Evolutionary conservation across 805 yeast species (phyloP).

Genomic region (Kodamaea lidongshanica): DNA sequence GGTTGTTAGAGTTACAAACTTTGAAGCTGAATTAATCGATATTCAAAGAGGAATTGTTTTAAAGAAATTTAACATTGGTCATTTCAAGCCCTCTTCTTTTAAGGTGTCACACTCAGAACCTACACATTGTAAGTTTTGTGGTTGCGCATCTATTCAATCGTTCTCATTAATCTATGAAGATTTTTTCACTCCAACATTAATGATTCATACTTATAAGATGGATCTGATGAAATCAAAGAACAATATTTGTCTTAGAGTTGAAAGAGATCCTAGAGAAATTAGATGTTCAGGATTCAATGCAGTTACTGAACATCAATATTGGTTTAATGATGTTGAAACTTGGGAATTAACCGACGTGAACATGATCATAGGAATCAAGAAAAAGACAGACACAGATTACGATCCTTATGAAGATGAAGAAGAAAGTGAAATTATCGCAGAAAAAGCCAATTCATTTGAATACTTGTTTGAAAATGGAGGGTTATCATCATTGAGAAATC

Average conservation of each 20-base stretch:
- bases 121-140: conserved; percentile 85
- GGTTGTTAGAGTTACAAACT: conserved; percentile 54
- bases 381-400: conserved; percentile 22
- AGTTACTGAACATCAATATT: conserved; percentile 62
- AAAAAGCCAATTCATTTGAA: conserved; percentile 2
- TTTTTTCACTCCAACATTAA: conserved; percentile 46
- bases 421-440: conserved; percentile 1
- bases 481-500: conserved; percentile 16
- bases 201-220: conserved; percentile 67
- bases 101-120: conserved; percentile 78
- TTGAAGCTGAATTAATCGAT: conserved; percentile 63
- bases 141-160: conserved; percentile 73
- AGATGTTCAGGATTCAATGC: conserved; percentile 82
- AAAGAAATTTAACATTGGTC: conserved; percentile 54
- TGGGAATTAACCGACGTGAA: conserved; percentile 80
- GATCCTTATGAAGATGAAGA: conserved; percentile 17
- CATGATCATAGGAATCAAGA: conserved; percentile 55
- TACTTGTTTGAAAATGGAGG: conserved; percentile 11
- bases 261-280: conserved; percentile 87
- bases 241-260: conserved; percentile 79
- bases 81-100: conserved; percentile 54
- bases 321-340: conserved; percentile 60
- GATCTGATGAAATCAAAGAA: conserved; percentile 66
- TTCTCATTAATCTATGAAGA: conserved; percentile 70
- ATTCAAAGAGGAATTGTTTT: conserved; percentile 71